Evolutionary conservation across 1,284 basidiomycete genomes (phyloP), one percentile per base, ranked within the genome.

Genomic region (Apiotrichum akiyoshidainum): DNA sequence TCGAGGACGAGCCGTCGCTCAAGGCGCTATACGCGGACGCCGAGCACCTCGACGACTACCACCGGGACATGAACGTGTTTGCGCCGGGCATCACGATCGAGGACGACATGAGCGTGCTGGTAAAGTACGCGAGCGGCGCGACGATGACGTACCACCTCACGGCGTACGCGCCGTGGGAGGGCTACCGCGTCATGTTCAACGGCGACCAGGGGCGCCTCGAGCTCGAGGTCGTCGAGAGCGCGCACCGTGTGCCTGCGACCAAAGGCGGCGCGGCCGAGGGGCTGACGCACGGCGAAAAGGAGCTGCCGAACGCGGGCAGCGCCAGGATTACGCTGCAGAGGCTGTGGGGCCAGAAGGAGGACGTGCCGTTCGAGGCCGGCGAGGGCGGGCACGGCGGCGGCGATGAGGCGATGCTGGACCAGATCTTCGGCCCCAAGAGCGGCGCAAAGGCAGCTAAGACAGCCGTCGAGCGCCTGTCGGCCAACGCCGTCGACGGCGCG

Each of bases 121-220:
- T 83, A 16, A 77, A 79, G 46, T 83, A 83, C 68, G 76, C 80
- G 58, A 79, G 75, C 7, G 82, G 81, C 12, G 80, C 78, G 1
- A 82, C 80, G n/a, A 80, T 84, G 80, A 82, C 82, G 9, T 84
- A 83, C 65, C 83, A 83, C 67, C 69, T 84, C 50, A 74, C 71
- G 11, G 70, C 74, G 10, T 76, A 76, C 65, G 67, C 66, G 67
- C 72, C 72, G 51, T 74, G 72, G 81, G 80, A 81, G 74, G 82
- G 82, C 16, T 83, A 83, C 66, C 76, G 79, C 39, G 82, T 83
- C 50, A 82, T 82, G 80, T 82, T 83, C 74, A 83, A 83, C 68
- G 82, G 83, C 12, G 81, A 80, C 41, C 75, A 79, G 35, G 83
- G 83, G 9, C 80, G 83, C 10, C 80, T 84, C 9, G 83, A 84